Base-by-base conservation (phyloP, 192 early-diverging fungal species). In the Dissophora globulifera region DNA sequence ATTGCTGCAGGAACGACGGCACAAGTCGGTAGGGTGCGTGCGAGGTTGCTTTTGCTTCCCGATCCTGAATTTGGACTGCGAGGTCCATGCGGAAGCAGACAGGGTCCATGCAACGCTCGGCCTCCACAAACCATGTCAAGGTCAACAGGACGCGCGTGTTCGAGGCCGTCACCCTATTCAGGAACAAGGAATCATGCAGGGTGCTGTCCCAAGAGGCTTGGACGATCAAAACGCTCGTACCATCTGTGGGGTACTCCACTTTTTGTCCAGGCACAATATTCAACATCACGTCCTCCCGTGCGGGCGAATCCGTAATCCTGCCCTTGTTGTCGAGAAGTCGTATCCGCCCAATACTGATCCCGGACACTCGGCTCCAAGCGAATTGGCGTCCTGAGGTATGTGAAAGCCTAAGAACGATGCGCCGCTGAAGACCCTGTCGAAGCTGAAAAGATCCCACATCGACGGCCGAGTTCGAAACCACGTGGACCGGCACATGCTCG, bases 191-290 rank as follows among this genome's bases (percentile, higher is more conserved):
- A 23, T 87, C 91, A 33, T 92, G 88, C 3, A 93, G 79, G 1
- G 92, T 90, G 5, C 89, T 90, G 42, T 94, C 92, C 92, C 92
- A 94, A 9, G 92, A 79, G 17, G 85, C 87, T 11, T 82, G 72
- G 1, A 81, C 82, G 3, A 65, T 46, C 15, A 91, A 51, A 8
- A 86, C 81, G 51, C 88, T 86, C 5, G 90, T 90, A 20, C 91
- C 91, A 58, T 92, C 91, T 8, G 75, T 63, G 0, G 85, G 81
- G n/a, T 84, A 82, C 6, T 85, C 67, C 1, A 82, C 78, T 22
- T 72, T 76, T 51, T 86, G 86, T 19, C 78, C 64, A 33, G 87
- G 57, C 6, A 82, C 30, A 19, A 88, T 58, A 29, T 79, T 81
- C 47, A 85, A 72, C 16, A 79, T 47, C 5, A 86, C 60, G 25